Evolutionary conservation across 306 rosid species (phyloP), one percentile per base, ranked within the genome.

Genomic region (Ziziphus jujuba): DNA sequence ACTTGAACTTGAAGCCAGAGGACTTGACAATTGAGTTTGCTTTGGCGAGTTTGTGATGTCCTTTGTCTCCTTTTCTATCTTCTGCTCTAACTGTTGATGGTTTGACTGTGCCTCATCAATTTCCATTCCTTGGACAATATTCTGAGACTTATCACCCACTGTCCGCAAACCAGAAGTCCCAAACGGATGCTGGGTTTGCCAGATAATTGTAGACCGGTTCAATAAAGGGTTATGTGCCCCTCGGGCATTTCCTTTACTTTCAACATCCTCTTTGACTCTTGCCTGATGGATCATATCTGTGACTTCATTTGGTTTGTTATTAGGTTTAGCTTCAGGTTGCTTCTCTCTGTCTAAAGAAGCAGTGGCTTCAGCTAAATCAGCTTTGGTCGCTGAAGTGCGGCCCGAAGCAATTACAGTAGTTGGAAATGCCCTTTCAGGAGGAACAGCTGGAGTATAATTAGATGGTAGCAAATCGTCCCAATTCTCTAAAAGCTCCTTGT

Each of bases 381-480:
- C 80, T 81, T 90, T 90, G 19, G 90, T 20, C 17, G 91, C 78
- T 28, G 95, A 83, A 62, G 92, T 66, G 53, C 96, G 96, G 64
- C 92, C 81, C 6, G 92, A 86, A 53, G 97, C 75, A 58, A 93
- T 90, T 74, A 88, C 59, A 2, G 97, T 93, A 0, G 91, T 88
- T 50, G 99, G 99, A 77, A 93, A 90, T 67, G 99, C 97, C 73
- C 97, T 89, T 80, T 93, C 98, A 2, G 96, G 98, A 73, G 98
- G 98, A 55, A 93, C 97, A 25, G 99, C 99, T 20, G 96, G 97
- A 53, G 96, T 90, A 73, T 90, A 93, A 82, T 93, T 87, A 54
- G 92, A 88, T 70, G 96, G 97, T 70, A 90, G 92, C 77, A 93
- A 78, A 76, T 93, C 97, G n/a, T 90, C 97, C 99, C 97, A 90